A percentile compares a stretch with the other conserved stretches of the same genome.
These are phyloP conservation scores for Dioscorea cayenensis DNA, from an alignment of 116 monocot species.

Conservation along the genomic window DNA sequence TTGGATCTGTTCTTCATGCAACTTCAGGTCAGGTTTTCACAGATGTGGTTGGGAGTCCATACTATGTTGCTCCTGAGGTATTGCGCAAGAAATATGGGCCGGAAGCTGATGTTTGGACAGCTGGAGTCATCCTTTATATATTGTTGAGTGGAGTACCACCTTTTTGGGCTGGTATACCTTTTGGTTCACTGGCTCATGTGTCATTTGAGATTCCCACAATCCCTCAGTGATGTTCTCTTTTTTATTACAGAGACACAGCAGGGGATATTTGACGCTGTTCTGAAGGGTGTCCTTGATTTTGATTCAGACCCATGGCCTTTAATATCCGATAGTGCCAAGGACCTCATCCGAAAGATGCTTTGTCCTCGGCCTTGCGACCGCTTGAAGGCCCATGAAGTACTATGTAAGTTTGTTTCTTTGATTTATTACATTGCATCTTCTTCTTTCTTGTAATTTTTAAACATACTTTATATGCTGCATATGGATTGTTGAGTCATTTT, in stretches of 20 bases:
- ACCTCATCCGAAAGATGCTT: constrained; percentile 58
- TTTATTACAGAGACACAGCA: constrained; percentile 52
- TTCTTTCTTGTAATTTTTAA: too few species aligned
- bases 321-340: constrained; percentile 69
- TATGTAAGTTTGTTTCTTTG: constrained; percentile 35
- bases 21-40: constrained; percentile 56
- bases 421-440: too few species aligned
- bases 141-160: constrained; percentile 78
- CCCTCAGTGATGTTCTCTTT: not conserved
- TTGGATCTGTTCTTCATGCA: constrained; percentile 3
- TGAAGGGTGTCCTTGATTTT: constrained; percentile 64
- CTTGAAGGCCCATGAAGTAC: constrained; percentile 58
- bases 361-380: constrained; percentile 42
- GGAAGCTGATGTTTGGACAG: constrained; percentile 80
- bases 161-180: constrained; percentile 55
- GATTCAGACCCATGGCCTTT: constrained; percentile 61
- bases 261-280: constrained; percentile 72
- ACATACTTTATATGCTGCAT: too few species aligned
- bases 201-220: not conserved
- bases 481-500: too few species aligned
- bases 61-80: constrained; percentile 91
- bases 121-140: constrained; percentile 74
- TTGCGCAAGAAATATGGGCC: constrained; percentile 64
- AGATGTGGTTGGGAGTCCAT: constrained; percentile 89
- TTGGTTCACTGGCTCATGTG: not conserved